Conservation (phyloP, 495 filamentous ascomycete genomes). For the Cercophora samala region DNA sequence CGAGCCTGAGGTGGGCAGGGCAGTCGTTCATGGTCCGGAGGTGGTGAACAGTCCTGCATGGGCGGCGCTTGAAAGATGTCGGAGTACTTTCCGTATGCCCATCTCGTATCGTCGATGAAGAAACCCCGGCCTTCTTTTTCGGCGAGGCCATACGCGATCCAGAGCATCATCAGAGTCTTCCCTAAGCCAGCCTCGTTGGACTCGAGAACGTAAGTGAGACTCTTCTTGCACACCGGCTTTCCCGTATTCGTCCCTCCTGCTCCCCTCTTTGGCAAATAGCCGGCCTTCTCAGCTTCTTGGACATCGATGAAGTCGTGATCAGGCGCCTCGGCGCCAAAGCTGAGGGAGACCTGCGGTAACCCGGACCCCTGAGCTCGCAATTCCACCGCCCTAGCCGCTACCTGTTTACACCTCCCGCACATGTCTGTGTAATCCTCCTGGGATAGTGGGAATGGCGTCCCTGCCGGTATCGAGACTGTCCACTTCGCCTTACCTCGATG, state of each 20-base stretch:
- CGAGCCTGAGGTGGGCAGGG: slow-evolving; percentile 67
- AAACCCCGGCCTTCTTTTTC: slow-evolving; percentile 65
- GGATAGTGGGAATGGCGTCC: slow-evolving; percentile 55
- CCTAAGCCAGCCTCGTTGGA: slow-evolving; percentile 65
- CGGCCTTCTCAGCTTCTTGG: slow-evolving; percentile 55
- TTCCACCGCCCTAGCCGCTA: slow-evolving; percentile 48
- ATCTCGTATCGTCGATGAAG: slow-evolving; percentile 71
- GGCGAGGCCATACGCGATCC: slow-evolving; percentile 73
- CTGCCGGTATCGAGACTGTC: slow-evolving; percentile 66
- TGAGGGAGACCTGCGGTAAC: slow-evolving; percentile 39
- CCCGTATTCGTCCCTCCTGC: slow-evolving; percentile 28
- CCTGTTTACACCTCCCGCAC: slow-evolving; percentile 55
- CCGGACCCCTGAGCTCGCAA: slow-evolving; percentile 40
- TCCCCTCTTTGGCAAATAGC: slow-evolving; percentile 46
- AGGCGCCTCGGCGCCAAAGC: slow-evolving; percentile 56
- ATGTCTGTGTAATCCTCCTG: slow-evolving; percentile 57
- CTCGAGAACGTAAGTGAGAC: slow-evolving; percentile 68
- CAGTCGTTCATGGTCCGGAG: slow-evolving; percentile 59
- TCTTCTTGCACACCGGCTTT: slow-evolving; percentile 57
- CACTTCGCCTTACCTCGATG: slow-evolving; percentile 56
- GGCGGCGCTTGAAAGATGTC: slow-evolving; percentile 64
- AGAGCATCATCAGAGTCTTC: slow-evolving; percentile 64
- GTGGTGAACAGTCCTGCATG: slow-evolving; percentile 53
- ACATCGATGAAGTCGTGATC: slow-evolving; percentile 67
- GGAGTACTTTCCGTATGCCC: slow-evolving; percentile 69